phyloP scores from a whole-genome alignment of 2,329 filamentous ascomycete genomes.

The Cercospora brassicicola region DNA sequence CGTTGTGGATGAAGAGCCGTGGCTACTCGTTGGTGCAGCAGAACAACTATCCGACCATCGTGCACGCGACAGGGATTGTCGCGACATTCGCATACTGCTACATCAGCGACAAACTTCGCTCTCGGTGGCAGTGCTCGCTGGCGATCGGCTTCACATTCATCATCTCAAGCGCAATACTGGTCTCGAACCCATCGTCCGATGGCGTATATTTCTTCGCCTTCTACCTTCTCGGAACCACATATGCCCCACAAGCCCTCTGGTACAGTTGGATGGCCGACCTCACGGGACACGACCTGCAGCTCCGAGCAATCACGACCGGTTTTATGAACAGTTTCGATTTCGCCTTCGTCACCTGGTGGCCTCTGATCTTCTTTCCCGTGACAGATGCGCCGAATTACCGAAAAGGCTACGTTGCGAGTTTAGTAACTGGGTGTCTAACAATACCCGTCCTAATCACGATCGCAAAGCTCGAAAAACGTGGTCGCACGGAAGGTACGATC shows the following conservation, averaged over 20 bases:
- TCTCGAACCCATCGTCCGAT: conserved; percentile 38
- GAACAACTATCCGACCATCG: conserved; percentile 49
- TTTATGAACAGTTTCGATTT: conserved; percentile 28
- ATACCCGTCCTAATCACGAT: conserved; percentile 22
- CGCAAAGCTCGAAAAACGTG: conserved; percentile 16
- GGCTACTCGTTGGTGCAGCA: conserved; percentile 48
- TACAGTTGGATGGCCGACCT: conserved; percentile 52
- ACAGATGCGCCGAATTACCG: conserved; percentile 29
- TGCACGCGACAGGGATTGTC: conserved; percentile 47
- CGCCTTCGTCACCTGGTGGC: conserved; percentile 27
- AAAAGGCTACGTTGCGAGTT: conserved; percentile 28
- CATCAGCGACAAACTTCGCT: conserved; percentile 46
- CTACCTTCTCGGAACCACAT: conserved; percentile 49
- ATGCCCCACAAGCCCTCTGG: conserved; percentile 50
- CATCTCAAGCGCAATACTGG: conserved; percentile 44
- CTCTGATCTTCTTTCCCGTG: conserved; percentile 25
- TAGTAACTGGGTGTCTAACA: conserved; percentile 22
- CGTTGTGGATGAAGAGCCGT: conserved; percentile 48
- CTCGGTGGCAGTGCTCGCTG: conserved; percentile 49
- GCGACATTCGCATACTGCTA: conserved; percentile 46
- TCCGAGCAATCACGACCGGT: conserved; percentile 47
- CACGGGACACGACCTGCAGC: conserved; percentile 43
- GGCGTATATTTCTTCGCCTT: conserved; percentile 48
- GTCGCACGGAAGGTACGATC: conserved; percentile 11
- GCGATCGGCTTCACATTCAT: conserved; percentile 48